Conservation (phyloP, 805 yeast genomes). For the Pichia sporocuriosa region DNA sequence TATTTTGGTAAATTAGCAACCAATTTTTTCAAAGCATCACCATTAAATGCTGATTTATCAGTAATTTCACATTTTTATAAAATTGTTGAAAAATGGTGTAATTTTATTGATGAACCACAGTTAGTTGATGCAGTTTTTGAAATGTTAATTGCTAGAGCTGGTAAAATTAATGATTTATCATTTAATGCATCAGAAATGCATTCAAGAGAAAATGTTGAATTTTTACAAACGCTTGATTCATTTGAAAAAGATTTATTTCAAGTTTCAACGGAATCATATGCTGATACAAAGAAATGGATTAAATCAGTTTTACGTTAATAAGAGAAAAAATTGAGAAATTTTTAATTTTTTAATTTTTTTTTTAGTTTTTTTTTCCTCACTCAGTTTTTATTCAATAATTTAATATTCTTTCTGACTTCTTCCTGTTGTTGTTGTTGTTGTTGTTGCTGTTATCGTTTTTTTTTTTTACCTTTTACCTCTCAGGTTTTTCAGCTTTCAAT, state of each 20-base stretch:
- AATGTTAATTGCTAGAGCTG: slow-evolving; percentile 59
- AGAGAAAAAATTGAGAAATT: not conserved
- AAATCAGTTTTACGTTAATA: not conserved
- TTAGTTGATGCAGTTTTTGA: slow-evolving; percentile 40
- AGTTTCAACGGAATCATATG: slow-evolving; percentile 38
- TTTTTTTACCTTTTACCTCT: too few species aligned
- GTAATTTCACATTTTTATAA: slow-evolving; percentile 41
- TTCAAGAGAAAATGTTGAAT: slow-evolving; percentile 30
- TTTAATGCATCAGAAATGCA: slow-evolving; percentile 33
- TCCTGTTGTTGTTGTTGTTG: too few species aligned
- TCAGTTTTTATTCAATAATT: not conserved
- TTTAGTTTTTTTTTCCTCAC: too few species aligned
- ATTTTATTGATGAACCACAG: slow-evolving; percentile 59
- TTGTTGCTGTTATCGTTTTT: too few species aligned
- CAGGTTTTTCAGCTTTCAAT: too few species aligned
- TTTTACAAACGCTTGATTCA: slow-evolving; percentile 65
- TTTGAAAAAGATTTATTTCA: slow-evolving; percentile 60
- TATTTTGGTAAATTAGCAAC: slow-evolving; percentile 57
- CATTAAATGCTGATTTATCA: slow-evolving; percentile 20
- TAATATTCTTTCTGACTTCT: slow-evolving; percentile 1
- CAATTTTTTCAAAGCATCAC: slow-evolving; percentile 73
- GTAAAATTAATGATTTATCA: slow-evolving; percentile 63
- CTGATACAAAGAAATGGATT: slow-evolving; percentile 25
- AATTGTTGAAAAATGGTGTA: slow-evolving; percentile 71
- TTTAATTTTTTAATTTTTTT: not conserved